phyloP scores from a whole-genome alignment of 2,329 filamentous ascomycete genomes.

The Trichophyton schoenleinii region DNA sequence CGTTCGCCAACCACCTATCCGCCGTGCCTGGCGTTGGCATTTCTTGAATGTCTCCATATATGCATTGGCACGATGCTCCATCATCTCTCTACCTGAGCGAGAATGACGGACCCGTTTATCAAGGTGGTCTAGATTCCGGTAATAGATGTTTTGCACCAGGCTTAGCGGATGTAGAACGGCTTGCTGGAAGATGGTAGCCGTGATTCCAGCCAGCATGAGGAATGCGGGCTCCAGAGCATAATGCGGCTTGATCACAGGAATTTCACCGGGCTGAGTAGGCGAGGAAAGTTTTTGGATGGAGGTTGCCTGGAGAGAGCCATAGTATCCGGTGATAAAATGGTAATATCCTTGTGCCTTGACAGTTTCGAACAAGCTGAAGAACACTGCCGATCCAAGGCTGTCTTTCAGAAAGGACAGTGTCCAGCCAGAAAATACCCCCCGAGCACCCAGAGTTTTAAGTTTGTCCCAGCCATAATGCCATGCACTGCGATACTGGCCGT shows the following conservation, averaged over 20 bases:
- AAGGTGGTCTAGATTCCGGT: conserved; percentile 46
- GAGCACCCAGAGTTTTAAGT: conserved; percentile 45
- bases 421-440: conserved; percentile 53
- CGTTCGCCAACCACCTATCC: conserved; percentile 41
- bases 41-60: conserved; percentile 49
- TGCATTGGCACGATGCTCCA: conserved; percentile 46
- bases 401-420: conserved; percentile 48
- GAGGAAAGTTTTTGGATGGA: conserved; percentile 21
- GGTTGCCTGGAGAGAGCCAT: conserved; percentile 32
- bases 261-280: conserved; percentile 20
- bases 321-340: conserved; percentile 47
- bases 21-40: conserved; percentile 39
- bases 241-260: conserved; percentile 45
- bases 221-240: conserved; percentile 52
- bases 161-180: conserved; percentile 47
- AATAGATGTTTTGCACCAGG: conserved; percentile 48
- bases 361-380: conserved; percentile 52
- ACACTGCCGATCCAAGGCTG: conserved; percentile 47
- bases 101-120: conserved; percentile 40
- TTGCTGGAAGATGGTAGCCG: conserved; percentile 47
- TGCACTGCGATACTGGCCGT: conserved; percentile 48
- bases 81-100: conserved; percentile 30
- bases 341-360: conserved; percentile 53
- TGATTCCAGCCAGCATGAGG: conserved; percentile 46
- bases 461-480: conserved; percentile 51